These are phyloP conservation scores for Chlorella ohadii DNA, from an alignment of 139 green algal genomes.

Conservation along the genomic window DNA sequence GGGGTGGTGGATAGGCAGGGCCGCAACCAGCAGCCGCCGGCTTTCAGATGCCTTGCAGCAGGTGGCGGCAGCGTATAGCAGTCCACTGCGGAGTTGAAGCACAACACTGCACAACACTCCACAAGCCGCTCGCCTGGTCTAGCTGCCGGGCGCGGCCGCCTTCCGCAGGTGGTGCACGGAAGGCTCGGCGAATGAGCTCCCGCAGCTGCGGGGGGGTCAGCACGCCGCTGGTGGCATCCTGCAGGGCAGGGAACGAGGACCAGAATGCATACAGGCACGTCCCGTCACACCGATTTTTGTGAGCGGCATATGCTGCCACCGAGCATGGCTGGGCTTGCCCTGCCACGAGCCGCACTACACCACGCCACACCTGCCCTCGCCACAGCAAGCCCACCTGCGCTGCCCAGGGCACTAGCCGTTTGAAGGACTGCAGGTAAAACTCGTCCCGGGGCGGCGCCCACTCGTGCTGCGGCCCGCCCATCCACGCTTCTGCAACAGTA, in stretches of 20 bases:
- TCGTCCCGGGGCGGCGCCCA: constrained; percentile 13
- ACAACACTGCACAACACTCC: too few relatives aligned
- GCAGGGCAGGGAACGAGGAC: too few relatives aligned
- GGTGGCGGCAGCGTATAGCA: too few relatives aligned
- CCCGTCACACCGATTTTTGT: too few relatives aligned
- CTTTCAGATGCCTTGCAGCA: too few relatives aligned
- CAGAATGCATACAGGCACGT: too few relatives aligned
- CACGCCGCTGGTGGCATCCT: constrained; percentile 22
- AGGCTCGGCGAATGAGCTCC: constrained; percentile 4
- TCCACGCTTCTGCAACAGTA: constrained; percentile 24
- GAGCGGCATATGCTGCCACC: too few relatives aligned
- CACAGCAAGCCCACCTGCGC: neutral
- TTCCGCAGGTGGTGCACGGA: constrained; percentile 1
- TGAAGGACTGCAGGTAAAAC: neutral
- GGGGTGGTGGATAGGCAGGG: too few relatives aligned
- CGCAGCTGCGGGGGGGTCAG: constrained; percentile 12
- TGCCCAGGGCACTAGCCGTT: constrained; percentile 28
- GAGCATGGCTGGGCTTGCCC: neutral
- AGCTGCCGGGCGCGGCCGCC: neutral
- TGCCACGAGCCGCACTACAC: too few relatives aligned
- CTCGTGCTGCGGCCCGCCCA: constrained; percentile 20
- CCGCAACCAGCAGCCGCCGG: too few relatives aligned
- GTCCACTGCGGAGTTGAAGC: too few relatives aligned
- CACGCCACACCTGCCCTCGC: too few relatives aligned
- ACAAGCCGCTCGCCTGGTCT: neutral